Base-by-base conservation (phyloP, 768 basidiomycete species). In the Polyporus arcularius region DNA sequence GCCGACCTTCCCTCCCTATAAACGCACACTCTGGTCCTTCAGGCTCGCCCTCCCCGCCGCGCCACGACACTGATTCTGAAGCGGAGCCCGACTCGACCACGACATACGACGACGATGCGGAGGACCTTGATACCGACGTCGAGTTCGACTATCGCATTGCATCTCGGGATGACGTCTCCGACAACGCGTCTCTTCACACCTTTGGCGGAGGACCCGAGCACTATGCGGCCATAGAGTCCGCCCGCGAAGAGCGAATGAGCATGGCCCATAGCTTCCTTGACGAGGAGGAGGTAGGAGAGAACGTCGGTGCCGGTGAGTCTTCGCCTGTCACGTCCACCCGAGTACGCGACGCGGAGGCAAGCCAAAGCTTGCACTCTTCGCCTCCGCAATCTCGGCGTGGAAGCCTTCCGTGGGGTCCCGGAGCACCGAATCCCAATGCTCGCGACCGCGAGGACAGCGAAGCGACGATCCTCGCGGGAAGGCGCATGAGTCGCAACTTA, bases 341-440 rank as follows among this genome's bases (percentile, higher is more conserved):
- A 53, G 51, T 53, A 52, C 57, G 62, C 26, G 56, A 63, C 55
- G 54, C 54, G 28, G 57, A 60, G 28, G 52, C 55, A 26, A 47
- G 53, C 12, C 50, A 52, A 31, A 58, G 58, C 40, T 45, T 46
- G 31, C 21, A 35, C 48, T 58, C 63, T 16, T 58, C 57, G 14
- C 42, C 58, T 11, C 35, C 49, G 12, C 53, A 48, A 4, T 62
- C 74, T 42, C 78, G 85, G 57, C 77, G 83, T 59, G 83, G 83
- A 12, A 88, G 86, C 65, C 67, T 83, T 15, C 86, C 88, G n/a
- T 82, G 87, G 74, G 78, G 87, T 12, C 82, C 85, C 16, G 79
- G 76, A 16, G 68, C 71, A 12, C 53, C 52, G 28, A 53, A 40
- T 40, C 26, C 60, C 16, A 66, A 69, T 39, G 68, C 72, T 50